Evolutionary conservation across 2,329 filamentous ascomycete species (phyloP), one percentile per base, ranked within the genome.

Genomic region (Pseudocercospora musae): DNA sequence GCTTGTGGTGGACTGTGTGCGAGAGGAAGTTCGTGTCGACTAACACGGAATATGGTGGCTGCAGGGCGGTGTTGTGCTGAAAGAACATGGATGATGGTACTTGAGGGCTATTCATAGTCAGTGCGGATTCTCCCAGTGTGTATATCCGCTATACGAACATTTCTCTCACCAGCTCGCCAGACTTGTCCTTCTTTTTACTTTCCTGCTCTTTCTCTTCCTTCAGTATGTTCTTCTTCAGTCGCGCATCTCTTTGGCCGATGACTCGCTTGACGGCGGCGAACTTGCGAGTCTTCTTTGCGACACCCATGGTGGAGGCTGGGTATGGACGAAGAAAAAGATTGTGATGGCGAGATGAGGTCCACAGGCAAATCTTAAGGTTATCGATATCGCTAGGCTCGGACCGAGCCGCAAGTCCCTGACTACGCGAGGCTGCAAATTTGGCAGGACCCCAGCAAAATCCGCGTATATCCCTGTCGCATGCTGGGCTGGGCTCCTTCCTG

Each of bases 11-110:
- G 1, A 98, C 91, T 0, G 92, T 95, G 77, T 96, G 92, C 42
- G 88, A 91, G 66, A 96, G 84, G 74, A 96, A 96, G 75, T 96
- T 96, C 76, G 92, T 94, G 76, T 96, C 91, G 72, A 95, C 84
- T 9, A 96, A 85, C 60, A 94, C 85, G 55, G 80, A 83, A 80
- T 96, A 96, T 1, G 92, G 92, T 3, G 93, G 92, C 10, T 91
- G 87, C 49, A 97, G 86, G 58, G 91, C 89, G 58, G 88, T 89
- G 79, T 97, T 97, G 82, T 91, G 89, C 73, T 90, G 85, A 78
- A 96, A 96, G 85, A 96, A 96, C 78, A 96, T 87, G 65, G 87
- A 85, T 33, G 68, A 68, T 37, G 71, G 72, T 15, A 71, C 71
- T 70, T 75, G 72, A 2, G 75, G 74, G 11, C 73, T 76, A 63